Evolutionary conservation across 495 filamentous ascomycete genomes (phyloP).

Genomic region (Penicillium ochrochloron): DNA sequence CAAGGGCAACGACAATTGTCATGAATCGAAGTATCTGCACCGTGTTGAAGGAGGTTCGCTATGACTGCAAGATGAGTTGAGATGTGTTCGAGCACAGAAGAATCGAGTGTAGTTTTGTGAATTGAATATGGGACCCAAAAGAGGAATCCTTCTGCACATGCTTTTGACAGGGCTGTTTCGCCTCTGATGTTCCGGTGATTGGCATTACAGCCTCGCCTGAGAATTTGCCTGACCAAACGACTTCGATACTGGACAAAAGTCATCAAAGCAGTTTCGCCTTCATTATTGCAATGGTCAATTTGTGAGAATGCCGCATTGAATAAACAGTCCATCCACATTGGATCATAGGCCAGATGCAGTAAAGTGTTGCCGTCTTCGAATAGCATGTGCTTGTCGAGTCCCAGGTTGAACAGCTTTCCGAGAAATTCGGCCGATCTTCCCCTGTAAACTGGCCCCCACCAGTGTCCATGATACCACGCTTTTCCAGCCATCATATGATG

Average conservation of each 20-base stretch:
- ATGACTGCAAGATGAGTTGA: neutral
- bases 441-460: neutral
- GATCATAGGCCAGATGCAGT: neutral
- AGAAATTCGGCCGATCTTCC: neutral
- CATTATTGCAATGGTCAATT: neutral
- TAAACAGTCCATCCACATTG: neutral
- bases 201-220: neutral
- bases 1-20: slow-evolving; percentile 9
- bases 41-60: neutral
- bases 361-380: slow-evolving; percentile 1
- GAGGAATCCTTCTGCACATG: neutral
- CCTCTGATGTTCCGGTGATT: neutral
- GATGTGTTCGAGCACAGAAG: too few relatives aligned
- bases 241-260: neutral
- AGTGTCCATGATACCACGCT: neutral
- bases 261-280: neutral
- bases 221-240: neutral
- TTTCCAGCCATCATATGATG: neutral
- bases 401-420: neutral
- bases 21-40: neutral
- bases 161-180: neutral
- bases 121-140: neutral
- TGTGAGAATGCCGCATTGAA: neutral
- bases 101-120: too few relatives aligned
- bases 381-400: neutral